Evolutionary conservation across 768 basidiomycete species (phyloP).

Genomic region (Suillus cothurnatus): DNA sequence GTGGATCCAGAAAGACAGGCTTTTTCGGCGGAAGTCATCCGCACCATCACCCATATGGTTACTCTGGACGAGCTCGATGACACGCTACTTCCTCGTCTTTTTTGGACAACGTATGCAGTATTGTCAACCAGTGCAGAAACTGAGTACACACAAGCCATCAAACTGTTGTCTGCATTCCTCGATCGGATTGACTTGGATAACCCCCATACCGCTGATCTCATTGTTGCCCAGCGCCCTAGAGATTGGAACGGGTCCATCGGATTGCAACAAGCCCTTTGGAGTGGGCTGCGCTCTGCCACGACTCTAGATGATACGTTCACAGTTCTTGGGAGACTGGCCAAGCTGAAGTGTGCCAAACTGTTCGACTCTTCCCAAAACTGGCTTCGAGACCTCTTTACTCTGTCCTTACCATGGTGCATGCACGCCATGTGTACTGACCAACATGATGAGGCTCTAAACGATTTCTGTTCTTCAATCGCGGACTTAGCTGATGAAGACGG

Average conservation of each 20-base stretch:
- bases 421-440: constrained; percentile 71
- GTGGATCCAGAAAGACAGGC: constrained; percentile 75
- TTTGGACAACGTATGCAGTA: constrained; percentile 84
- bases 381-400: constrained; percentile 79
- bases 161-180: constrained; percentile 66
- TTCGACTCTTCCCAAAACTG: constrained; percentile 74
- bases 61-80: constrained; percentile 57
- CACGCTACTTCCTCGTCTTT: constrained; percentile 75
- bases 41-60: constrained; percentile 69
- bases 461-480: constrained; percentile 75
- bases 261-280: constrained; percentile 71
- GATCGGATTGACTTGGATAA: constrained; percentile 73
- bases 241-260: constrained; percentile 69
- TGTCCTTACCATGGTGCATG: constrained; percentile 87
- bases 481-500: constrained; percentile 71
- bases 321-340: constrained; percentile 63
- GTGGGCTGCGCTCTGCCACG: constrained; percentile 77
- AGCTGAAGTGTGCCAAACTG: constrained; percentile 60
- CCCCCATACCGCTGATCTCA: constrained; percentile 61
- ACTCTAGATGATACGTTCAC: constrained; percentile 70
- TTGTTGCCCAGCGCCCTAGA: constrained; percentile 66
- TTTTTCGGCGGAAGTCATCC: constrained; percentile 82
- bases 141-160: constrained; percentile 73
- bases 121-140: constrained; percentile 80
- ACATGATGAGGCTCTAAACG: constrained; percentile 59